phyloP scores from a whole-genome alignment of 768 basidiomycete species.

The Kondoa subrosea region DNA sequence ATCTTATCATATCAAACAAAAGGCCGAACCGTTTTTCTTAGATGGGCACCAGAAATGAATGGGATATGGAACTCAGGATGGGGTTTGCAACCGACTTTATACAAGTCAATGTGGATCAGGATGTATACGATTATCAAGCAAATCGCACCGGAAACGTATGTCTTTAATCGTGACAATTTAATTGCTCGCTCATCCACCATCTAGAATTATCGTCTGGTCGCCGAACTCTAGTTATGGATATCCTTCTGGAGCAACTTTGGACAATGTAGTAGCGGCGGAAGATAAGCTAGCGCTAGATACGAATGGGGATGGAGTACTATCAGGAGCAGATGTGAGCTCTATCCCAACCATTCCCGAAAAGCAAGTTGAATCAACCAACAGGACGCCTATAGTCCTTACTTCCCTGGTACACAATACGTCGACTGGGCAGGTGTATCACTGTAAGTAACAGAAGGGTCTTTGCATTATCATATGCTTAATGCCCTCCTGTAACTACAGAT shows the following conservation, averaged over 20 bases:
- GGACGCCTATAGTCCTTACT: conserved; percentile 27
- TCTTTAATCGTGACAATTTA: no score
- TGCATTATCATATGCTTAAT: background rate
- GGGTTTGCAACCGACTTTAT: conserved; percentile 25
- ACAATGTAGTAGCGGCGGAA: conserved; percentile 6
- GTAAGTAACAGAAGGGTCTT: conserved; percentile 12
- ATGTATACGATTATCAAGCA: conserved; percentile 27
- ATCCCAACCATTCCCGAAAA: background rate
- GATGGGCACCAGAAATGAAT: conserved; percentile 29
- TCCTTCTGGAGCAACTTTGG: conserved; percentile 22
- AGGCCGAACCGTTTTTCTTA: conserved; percentile 26
- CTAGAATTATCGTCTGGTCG: conserved; percentile 28
- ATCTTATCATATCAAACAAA: conserved; percentile 15
- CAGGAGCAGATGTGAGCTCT: conserved; percentile 15
- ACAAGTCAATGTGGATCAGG: conserved; percentile 19
- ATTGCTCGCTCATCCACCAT: no score
- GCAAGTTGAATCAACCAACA: background rate
- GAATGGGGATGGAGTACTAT: conserved; percentile 23
- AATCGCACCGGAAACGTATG: conserved; percentile 17
- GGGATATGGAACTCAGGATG: conserved; percentile 24
- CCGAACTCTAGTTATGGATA: conserved; percentile 25
- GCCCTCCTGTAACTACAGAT: conserved; percentile 4
- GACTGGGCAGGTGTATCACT: conserved; percentile 30
- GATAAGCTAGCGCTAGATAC: conserved; percentile 28
- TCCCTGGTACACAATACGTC: conserved; percentile 27